Base-by-base conservation (phyloP, 192 early-diverging fungal genomes). In the Phlyctochytrium arcticum region DNA sequence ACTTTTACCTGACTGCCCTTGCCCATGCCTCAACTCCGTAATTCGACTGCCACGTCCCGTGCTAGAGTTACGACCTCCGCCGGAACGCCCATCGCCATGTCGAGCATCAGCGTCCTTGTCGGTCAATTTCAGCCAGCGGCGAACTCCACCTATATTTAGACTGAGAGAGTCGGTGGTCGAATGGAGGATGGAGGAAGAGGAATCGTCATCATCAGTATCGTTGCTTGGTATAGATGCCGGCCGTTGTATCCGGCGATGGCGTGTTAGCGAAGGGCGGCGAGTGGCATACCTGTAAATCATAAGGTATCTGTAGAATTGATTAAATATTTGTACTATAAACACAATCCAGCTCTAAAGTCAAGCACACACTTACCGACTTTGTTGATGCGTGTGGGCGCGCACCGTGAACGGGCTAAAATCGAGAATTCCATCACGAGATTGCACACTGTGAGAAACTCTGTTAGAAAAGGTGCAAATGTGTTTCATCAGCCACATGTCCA, bases 131-230 rank as follows among this genome's bases (percentile, higher is more conserved):
- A 78, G 57, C 75, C 75, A 79, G 10, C 71, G 69, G 26, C 66
- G 69, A 2, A 81, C 80, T 6, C 80, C 80, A 23, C 80, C 80
- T 55, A 81, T 81, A 54, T 81, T 81, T 17, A 81, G 57, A 57
- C 62, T 75, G 46, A 9, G 46, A 32, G 30, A 6, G 15, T 35
- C 68, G 33, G 57, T 7, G 21, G 51, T 44, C 15, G 19, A 53
- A 67, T 9, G 44, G 34, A 36, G 6, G 21, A 37, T 12, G 8
- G 55, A 27, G 33, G 8, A 26, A 33, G 55, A 57, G 10, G 15
- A 29, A 57, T 23, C 17, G 23, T 4, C 7, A 26, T 53, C 24
- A 34, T 36, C 32, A 36, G 35, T 57, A 26, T 51, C 17, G 19
- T n/a, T n/a, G n/a, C n/a, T n/a, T n/a, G n/a, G n/a, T n/a, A n/a